Evolutionary conservation across 495 filamentous ascomycete species (phyloP).

Genomic region (Viridothelium virens): DNA sequence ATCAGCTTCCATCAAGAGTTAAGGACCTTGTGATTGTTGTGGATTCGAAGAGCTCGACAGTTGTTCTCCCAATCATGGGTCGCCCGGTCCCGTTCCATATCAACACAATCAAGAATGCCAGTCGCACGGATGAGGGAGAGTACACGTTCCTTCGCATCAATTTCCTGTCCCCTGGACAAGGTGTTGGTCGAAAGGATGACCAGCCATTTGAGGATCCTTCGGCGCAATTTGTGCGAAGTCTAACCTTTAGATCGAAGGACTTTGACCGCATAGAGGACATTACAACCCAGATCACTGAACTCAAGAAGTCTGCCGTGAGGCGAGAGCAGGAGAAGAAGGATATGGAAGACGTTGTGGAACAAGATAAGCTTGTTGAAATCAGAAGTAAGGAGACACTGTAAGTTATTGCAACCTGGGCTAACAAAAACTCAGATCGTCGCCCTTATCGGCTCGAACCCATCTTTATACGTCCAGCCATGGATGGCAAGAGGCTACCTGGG

Average conservation of each 20-base stretch:
- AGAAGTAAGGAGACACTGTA: constrained; percentile 22
- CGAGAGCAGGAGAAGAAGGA: constrained; percentile 98
- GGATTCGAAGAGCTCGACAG: constrained; percentile 79
- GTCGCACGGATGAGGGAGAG: constrained; percentile 60
- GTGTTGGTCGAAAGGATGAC: constrained; percentile 95
- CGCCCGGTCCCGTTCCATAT: constrained; percentile 97
- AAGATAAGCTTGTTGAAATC: constrained; percentile 87
- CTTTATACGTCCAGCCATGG: constrained; percentile 86
- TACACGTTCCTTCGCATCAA: constrained; percentile 93
- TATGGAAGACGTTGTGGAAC: constrained; percentile 99
- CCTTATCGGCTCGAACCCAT: constrained; percentile 81
- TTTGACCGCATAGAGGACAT: constrained; percentile 81
- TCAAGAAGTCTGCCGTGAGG: constrained; percentile 83
- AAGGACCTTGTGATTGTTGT: constrained; percentile 81
- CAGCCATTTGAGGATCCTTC: constrained; percentile 95
- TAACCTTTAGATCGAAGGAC: constrained; percentile 89
- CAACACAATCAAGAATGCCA: constrained; percentile 89
- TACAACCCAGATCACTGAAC: constrained; percentile 79
- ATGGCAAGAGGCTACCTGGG: constrained; percentile 91
- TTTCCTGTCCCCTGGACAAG: constrained; percentile 93
- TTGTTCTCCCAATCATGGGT: constrained; percentile 94
- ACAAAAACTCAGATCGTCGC: constrained; percentile 54
- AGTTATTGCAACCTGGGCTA: not conserved
- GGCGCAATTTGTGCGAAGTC: constrained; percentile 88
- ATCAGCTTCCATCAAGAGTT: constrained; percentile 76